These are phyloP conservation scores for Kwoniella sp. DNA, from an alignment of 768 basidiomycete species.

Conservation along the genomic window DNA sequence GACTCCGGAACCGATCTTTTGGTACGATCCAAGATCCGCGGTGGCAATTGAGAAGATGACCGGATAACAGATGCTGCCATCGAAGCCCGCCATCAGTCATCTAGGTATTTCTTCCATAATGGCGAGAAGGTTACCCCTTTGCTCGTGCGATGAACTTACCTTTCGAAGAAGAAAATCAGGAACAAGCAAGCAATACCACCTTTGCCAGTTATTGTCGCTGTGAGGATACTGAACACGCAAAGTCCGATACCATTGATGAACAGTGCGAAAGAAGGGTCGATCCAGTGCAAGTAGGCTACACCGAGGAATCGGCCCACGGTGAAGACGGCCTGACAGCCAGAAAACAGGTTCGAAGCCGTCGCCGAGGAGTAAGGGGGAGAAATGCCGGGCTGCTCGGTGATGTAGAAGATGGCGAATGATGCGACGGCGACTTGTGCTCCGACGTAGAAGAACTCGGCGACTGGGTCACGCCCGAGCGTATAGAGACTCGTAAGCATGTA, in stretches of 20 bases:
- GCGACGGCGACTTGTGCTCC: slow-evolving; percentile 52
- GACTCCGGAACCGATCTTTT: slow-evolving; percentile 30
- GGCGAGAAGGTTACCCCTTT: no score
- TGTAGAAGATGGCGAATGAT: slow-evolving; percentile 37
- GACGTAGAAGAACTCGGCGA: slow-evolving; percentile 31
- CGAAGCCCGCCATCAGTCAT: not conserved
- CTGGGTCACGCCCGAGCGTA: not conserved
- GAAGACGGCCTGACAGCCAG: slow-evolving; percentile 35
- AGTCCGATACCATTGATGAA: slow-evolving; percentile 36
- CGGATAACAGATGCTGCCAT: slow-evolving; percentile 28
- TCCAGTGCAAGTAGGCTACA: slow-evolving; percentile 26
- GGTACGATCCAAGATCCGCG: slow-evolving; percentile 29
- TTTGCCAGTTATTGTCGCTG: slow-evolving; percentile 32
- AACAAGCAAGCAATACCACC: slow-evolving; percentile 42
- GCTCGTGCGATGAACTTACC: slow-evolving; percentile 3
- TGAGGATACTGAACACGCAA: slow-evolving; percentile 42
- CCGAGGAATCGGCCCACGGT: slow-evolving; percentile 46
- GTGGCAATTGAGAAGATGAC: slow-evolving; percentile 35
- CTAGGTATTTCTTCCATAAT: not conserved
- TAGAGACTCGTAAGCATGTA: no score
- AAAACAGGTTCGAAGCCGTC: slow-evolving; percentile 40
- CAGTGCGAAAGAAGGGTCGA: slow-evolving; percentile 39
- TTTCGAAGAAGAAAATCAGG: slow-evolving; percentile 48
- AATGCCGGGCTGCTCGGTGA: slow-evolving; percentile 36
- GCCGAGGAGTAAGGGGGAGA: slow-evolving; percentile 18